Evolutionary conservation across 441 rosid species (phyloP).

Genomic region (Gossypium gossypioides): DNA sequence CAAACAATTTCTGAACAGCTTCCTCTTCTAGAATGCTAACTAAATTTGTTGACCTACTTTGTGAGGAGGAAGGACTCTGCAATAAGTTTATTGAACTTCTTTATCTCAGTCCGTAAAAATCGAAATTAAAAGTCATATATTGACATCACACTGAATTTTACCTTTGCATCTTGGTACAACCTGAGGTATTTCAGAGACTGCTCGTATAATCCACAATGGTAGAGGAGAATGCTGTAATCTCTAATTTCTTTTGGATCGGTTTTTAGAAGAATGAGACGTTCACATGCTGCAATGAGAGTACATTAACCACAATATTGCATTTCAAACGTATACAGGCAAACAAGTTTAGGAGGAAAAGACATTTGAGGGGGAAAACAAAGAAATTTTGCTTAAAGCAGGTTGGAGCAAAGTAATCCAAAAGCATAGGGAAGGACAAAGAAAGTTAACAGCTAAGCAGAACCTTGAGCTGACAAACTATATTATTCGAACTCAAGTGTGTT

Average conservation of each 20-base stretch:
- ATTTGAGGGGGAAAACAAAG: neutral
- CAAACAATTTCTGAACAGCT: constrained; percentile 40
- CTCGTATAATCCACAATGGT: constrained; percentile 51
- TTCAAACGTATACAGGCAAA: neutral
- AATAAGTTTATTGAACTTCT: neutral
- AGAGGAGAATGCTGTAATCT: constrained; percentile 58
- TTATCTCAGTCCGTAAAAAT: neutral
- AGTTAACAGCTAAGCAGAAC: neutral
- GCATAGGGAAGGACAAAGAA: neutral
- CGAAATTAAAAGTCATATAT: neutral
- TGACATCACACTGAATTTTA: constrained; percentile 9
- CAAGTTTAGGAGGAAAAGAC: neutral
- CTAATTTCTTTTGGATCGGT: constrained; percentile 45
- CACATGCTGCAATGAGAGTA: constrained; percentile 37
- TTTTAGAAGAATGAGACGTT: constrained; percentile 47
- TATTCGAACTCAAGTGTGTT: neutral
- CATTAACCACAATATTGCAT: neutral
- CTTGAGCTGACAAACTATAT: neutral
- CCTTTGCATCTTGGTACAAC: constrained; percentile 35
- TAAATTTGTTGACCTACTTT: constrained; percentile 16
- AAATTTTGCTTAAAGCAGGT: neutral
- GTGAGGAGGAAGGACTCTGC: constrained; percentile 22
- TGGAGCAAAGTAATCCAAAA: neutral
- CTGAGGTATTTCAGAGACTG: constrained; percentile 39
- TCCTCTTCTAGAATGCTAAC: constrained; percentile 31